Percentiles rank a stretch among this genome's conserved stretches.
These are phyloP conservation scores for Penicillium sp. DNA, from an alignment of 2,329 filamentous ascomycete genomes.

Conservation along the genomic window DNA sequence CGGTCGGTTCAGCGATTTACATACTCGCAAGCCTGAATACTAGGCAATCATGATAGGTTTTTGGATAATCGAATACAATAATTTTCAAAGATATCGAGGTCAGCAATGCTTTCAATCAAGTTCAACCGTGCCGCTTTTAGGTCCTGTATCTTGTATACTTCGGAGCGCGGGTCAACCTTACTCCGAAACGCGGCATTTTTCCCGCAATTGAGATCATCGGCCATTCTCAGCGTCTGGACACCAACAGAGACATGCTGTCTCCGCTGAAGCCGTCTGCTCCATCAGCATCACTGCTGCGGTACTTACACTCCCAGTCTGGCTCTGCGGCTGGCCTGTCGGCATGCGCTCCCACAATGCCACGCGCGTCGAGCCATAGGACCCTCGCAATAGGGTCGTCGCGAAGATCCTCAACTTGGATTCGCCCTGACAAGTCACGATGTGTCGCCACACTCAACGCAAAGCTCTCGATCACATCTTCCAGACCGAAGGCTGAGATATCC, in stretches of 20 bases:
- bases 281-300: slow-evolving; percentile 64
- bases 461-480: slow-evolving; percentile 23
- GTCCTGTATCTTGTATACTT: background rate
- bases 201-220: slow-evolving; percentile 15
- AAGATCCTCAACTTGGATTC: slow-evolving; percentile 23
- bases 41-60: no score
- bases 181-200: slow-evolving; percentile 20
- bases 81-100: no score
- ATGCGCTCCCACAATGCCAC: slow-evolving; percentile 21
- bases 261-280: slow-evolving; percentile 45
- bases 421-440: slow-evolving; percentile 19
- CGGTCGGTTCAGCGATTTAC: no score
- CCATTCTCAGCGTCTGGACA: slow-evolving; percentile 8
- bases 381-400: slow-evolving; percentile 19
- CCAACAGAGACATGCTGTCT: slow-evolving; percentile 39
- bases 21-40: no score
- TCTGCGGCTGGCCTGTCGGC: slow-evolving; percentile 44
- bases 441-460: slow-evolving; percentile 31
- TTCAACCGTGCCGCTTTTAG: no score
- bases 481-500: slow-evolving; percentile 4
- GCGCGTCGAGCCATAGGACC: slow-evolving; percentile 14
- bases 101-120: no score
- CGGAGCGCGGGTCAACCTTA: slow-evolving; percentile 39
- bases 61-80: no score
- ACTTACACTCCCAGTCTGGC: slow-evolving; percentile 70